These are phyloP conservation scores for Hemisphaericaspora subhashii DNA, from an alignment of 1,139 yeast species.

Conservation along the genomic window DNA sequence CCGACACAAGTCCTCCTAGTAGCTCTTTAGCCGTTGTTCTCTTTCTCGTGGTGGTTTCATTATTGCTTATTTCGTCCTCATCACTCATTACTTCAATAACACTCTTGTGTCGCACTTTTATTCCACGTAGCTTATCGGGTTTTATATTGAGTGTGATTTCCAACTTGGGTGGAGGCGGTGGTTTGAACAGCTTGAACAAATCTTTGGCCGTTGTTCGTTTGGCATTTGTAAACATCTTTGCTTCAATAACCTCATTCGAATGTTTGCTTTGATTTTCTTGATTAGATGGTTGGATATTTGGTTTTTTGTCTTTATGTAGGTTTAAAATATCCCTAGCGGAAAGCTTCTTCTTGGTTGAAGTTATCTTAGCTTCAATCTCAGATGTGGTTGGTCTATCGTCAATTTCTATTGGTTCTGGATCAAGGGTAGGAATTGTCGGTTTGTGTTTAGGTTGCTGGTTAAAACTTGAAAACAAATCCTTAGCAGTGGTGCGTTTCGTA, in stretches of 20 bases:
- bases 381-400: background rate
- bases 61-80: background rate
- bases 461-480: constrained; percentile 28
- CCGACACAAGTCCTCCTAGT: constrained; percentile 7
- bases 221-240: constrained; percentile 10
- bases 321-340: constrained; percentile 5
- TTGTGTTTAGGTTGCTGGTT: constrained; percentile 7
- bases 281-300: background rate
- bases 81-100: background rate
- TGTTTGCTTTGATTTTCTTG: background rate
- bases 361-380: constrained; percentile 2
- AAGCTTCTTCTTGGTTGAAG: constrained; percentile 2
- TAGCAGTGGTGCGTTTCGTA: constrained; percentile 29
- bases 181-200: constrained; percentile 16
- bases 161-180: constrained; percentile 1
- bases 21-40: constrained; percentile 16
- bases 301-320: background rate
- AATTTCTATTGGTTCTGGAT: background rate
- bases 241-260: constrained; percentile 4
- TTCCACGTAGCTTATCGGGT: background rate
- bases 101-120: background rate
- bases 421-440: background rate
- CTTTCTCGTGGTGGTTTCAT: constrained; percentile 4
- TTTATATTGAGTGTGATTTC: constrained; percentile 3
- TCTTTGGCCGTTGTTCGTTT: constrained; percentile 28